These are phyloP conservation scores for Seiridium unicorne DNA, from an alignment of 2,329 filamentous ascomycete genomes.

Conservation along the genomic window DNA sequence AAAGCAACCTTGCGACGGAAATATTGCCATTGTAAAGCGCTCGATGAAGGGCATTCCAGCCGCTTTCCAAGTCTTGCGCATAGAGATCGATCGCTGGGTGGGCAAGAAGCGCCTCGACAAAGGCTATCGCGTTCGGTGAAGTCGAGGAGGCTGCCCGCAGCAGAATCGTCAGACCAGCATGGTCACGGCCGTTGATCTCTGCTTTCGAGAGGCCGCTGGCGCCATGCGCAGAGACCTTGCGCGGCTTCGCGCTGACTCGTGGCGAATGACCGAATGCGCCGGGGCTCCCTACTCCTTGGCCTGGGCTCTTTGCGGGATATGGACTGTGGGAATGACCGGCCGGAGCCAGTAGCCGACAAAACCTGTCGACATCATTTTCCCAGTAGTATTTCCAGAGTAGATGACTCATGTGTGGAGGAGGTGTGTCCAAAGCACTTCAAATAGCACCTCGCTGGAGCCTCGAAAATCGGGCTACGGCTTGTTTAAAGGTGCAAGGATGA, in stretches of 20 bases:
- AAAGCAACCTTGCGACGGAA: slow-evolving; percentile 76
- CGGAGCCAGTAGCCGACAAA: slow-evolving; percentile 82
- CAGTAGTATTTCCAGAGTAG: slow-evolving; percentile 95
- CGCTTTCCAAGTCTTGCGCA: slow-evolving; percentile 83
- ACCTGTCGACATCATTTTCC: slow-evolving; percentile 95
- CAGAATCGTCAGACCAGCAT: slow-evolving; percentile 77
- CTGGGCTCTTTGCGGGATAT: slow-evolving; percentile 54
- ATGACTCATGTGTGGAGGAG: slow-evolving; percentile 78
- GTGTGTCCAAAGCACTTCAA: slow-evolving; percentile 50
- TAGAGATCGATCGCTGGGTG: slow-evolving; percentile 85
- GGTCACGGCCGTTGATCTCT: slow-evolving; percentile 84
- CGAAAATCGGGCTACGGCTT: slow-evolving; percentile 73
- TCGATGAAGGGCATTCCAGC: slow-evolving; percentile 92
- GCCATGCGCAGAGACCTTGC: slow-evolving; percentile 51
- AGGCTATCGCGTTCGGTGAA: slow-evolving; percentile 65
- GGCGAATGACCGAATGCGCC: slow-evolving; percentile 48
- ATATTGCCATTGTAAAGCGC: slow-evolving; percentile 89
- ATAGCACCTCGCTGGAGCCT: slow-evolving; percentile 84
- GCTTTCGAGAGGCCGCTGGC: slow-evolving; percentile 46
- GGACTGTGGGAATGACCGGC: slow-evolving; percentile 55
- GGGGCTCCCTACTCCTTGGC: slow-evolving; percentile 35
- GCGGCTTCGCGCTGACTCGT: slow-evolving; percentile 44
- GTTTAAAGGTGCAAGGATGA: slow-evolving; percentile 72
- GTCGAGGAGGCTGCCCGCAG: slow-evolving; percentile 80
- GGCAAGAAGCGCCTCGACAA: slow-evolving; percentile 76